Percentiles rank a stretch among this genome's conserved stretches.
These are phyloP conservation scores for Acanthamoeba culbertsoni DNA, from an alignment of 208 protist genomes.

Conservation along the genomic window DNA sequence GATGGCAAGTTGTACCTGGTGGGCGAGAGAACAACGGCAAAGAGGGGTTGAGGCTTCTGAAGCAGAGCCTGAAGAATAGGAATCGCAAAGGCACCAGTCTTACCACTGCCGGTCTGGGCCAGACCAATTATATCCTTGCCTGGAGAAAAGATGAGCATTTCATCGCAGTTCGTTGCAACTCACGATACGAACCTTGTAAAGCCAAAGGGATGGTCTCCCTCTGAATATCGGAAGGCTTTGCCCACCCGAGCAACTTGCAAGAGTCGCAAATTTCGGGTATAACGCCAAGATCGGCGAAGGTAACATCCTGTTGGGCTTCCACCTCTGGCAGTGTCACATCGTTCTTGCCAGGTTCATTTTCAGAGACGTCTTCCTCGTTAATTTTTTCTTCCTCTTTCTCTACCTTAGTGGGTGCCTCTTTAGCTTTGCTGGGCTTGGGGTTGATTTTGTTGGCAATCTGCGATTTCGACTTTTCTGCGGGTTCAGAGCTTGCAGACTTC, in stretches of 20 bases:
- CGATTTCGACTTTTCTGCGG: no score
- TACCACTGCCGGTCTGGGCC: conserved; percentile 98
- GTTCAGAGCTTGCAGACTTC: no score
- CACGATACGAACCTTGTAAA: conserved; percentile 78
- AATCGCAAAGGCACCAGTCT: conserved; percentile 98
- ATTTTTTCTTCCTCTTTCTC: neutral
- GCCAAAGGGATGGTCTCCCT: conserved; percentile 92
- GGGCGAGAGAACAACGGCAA: conserved; percentile 93
- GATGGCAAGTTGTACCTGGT: conserved; percentile 84
- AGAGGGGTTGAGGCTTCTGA: conserved; percentile 90
- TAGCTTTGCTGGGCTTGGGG: neutral
- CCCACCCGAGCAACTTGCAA: conserved; percentile 90
- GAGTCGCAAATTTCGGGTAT: conserved; percentile 90
- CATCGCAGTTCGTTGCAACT: neutral
- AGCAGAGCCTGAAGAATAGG: conserved; percentile 97
- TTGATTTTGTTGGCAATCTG: neutral
- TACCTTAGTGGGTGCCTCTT: no score
- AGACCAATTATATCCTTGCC: conserved; percentile 94
- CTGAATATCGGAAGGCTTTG: conserved; percentile 95
- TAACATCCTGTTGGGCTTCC: conserved; percentile 17
- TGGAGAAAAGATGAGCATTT: neutral
- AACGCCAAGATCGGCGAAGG: conserved; percentile 90
- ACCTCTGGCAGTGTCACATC: neutral
- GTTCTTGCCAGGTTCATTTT: neutral
- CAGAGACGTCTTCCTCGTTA: neutral